These are phyloP conservation scores for Alternaria brassicae DNA, from an alignment of 2,329 filamentous ascomycete genomes.

Conservation along the genomic window DNA sequence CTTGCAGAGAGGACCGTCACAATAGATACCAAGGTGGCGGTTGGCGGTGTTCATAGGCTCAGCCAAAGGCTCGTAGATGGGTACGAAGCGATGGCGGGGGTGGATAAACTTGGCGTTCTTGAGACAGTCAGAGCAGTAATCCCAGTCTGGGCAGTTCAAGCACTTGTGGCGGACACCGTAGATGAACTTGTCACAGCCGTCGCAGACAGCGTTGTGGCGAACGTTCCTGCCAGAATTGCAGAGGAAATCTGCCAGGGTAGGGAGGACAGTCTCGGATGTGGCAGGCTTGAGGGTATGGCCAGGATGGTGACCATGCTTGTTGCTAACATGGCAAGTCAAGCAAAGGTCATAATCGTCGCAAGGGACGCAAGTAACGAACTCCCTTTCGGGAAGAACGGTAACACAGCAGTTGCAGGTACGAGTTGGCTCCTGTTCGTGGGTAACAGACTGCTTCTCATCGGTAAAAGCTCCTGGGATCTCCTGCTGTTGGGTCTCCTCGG, in stretches of 20 bases:
- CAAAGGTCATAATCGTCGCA: conserved; percentile 96
- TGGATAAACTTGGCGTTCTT: conserved; percentile 72
- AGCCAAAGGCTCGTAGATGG: conserved; percentile 77
- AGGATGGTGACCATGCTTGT: conserved; percentile 89
- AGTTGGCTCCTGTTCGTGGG: conserved; percentile 52
- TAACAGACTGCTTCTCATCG: conserved; percentile 53
- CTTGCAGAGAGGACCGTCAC: conserved; percentile 89
- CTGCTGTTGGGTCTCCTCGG: conserved; percentile 46
- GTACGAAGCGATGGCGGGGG: conserved; percentile 84
- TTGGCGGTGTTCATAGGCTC: conserved; percentile 56
- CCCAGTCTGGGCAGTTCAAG: conserved; percentile 95
- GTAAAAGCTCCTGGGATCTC: conserved; percentile 56
- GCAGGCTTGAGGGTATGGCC: conserved; percentile 79
- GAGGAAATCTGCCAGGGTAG: conserved; percentile 69
- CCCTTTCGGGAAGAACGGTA: conserved; percentile 73
- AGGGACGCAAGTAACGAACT: conserved; percentile 82
- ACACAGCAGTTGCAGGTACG: conserved; percentile 79
- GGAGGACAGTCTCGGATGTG: conserved; percentile 63
- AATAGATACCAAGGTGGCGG: conserved; percentile 86
- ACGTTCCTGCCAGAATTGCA: conserved; percentile 81
- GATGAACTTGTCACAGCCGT: conserved; percentile 90
- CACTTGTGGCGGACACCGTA: conserved; percentile 94
- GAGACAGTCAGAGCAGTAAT: conserved; percentile 84
- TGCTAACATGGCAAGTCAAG: conserved; percentile 75
- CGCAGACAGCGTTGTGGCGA: conserved; percentile 87